Evolutionary conservation across 2,329 filamentous ascomycete genomes (phyloP), one percentile per base, ranked within the genome.

Genomic region (Xylaria sp.): DNA sequence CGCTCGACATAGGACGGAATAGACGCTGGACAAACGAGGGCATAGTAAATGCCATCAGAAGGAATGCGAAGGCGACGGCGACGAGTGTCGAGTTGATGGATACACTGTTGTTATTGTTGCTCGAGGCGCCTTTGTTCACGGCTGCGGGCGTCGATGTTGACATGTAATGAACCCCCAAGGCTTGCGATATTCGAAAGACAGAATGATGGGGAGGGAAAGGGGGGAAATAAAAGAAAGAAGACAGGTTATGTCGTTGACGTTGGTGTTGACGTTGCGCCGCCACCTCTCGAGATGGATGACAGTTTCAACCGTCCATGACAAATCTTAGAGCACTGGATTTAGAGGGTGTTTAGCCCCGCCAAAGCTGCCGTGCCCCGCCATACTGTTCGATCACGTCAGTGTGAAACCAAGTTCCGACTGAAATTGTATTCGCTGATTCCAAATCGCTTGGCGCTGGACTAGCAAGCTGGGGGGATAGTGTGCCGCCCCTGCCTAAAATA

Each of bases 1-100:
- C 81, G 61, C 82, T 80, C 49, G 83, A 81, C 78, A 91, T 89
- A 42, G 89, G 87, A 55, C 90, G 88, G 72, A 89, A 81, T 67
- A 92, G 82, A 68, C 89, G 87, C 68, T 86, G 84, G 77, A 92
- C 79, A 77, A 90, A 83, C 65, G 81, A 80, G 53, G 87, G 85
- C 82, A 90, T 84, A 39, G 70, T 63, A 71, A 73, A 75, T 66
- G 74, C 72, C 64, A 69, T 66, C n/a, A 69, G 57, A 31, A 64
- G 44, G 42, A 66, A 49, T 53, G 68, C 63, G 33, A 62, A n/a
- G 38, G 44, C 22, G 59, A 70, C 38, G 20, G 55, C 20, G 63
- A 69, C 39, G 22, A 69, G 56, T 27, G 66, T 50, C 63, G 72
- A 66, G 65, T 54, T 63, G 13, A 68, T 44, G 27, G 61, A 63